Conservation (phyloP, 305 asterid species). For the Solanum aculeatissimum region DNA sequence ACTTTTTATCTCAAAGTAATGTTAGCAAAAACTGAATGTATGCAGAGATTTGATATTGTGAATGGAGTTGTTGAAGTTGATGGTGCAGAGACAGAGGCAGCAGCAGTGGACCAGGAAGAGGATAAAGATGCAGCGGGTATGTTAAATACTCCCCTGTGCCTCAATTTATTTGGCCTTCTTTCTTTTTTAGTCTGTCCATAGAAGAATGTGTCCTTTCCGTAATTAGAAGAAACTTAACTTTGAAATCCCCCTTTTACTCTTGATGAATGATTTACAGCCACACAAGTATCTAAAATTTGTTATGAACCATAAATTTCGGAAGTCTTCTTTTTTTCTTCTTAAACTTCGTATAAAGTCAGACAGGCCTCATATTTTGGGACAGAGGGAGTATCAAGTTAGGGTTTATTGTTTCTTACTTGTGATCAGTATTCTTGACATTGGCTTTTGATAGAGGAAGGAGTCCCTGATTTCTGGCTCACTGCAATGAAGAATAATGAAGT, state of each 20-base stretch:
- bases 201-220: neutral
- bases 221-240: neutral
- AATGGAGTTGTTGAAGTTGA: constrained; percentile 67
- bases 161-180: neutral
- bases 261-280: neutral
- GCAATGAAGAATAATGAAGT: constrained; percentile 63
- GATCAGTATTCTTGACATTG: too few relatives aligned
- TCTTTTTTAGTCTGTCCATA: neutral
- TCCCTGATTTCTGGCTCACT: constrained; percentile 67
- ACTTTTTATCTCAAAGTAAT: neutral
- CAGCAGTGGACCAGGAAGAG: constrained; percentile 19
- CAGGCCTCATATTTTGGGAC: too few relatives aligned
- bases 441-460: constrained; percentile 49
- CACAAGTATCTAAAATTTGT: neutral
- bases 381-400: neutral
- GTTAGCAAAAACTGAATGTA: neutral
- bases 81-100: constrained; percentile 30
- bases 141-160: neutral
- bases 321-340: too few relatives aligned
- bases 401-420: too few relatives aligned
- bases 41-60: constrained; percentile 71
- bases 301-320: neutral
- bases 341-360: too few relatives aligned
- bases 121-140: constrained; percentile 39
- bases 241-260: neutral